A percentile compares a stretch with the other conserved stretches of the same genome.
Conservation (phyloP, 2,329 filamentous ascomycete species). For the Colletotrichum lindemuthianum region DNA sequence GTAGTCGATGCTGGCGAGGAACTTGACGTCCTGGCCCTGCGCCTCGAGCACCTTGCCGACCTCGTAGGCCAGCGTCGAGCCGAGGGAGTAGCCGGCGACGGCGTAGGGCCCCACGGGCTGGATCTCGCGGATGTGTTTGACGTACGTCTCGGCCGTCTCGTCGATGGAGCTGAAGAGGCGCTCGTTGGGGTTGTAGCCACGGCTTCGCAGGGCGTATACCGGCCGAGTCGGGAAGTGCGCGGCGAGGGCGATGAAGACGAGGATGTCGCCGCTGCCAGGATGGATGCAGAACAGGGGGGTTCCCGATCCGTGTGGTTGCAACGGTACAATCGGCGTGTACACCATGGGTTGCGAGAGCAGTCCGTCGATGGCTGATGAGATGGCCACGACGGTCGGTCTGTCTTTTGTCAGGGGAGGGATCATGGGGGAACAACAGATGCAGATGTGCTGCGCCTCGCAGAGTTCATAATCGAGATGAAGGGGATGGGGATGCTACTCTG, state of each 20-base stretch:
- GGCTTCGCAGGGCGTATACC: conserved; percentile 56
- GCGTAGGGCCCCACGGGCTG: conserved; percentile 59
- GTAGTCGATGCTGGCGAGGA: conserved; percentile 53
- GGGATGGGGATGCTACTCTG: background rate
- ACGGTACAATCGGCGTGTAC: conserved; percentile 49
- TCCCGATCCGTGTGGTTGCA: conserved; percentile 44
- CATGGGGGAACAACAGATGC: background rate
- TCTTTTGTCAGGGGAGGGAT: background rate
- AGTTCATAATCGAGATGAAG: background rate
- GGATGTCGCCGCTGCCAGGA: conserved; percentile 51
- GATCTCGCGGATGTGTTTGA: conserved; percentile 45
- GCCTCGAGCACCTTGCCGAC: conserved; percentile 53
- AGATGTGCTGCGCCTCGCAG: background rate
- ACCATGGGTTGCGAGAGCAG: conserved; percentile 9
- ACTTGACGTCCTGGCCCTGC: conserved; percentile 48
- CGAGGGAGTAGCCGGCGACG: conserved; percentile 57
- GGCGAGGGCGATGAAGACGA: conserved; percentile 50
- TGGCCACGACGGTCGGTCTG: conserved; percentile 23
- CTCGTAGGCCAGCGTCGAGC: conserved; percentile 56
- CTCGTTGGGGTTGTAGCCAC: conserved; percentile 49
- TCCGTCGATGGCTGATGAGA: conserved; percentile 36
- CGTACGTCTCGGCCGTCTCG: conserved; percentile 51
- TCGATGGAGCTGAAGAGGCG: conserved; percentile 45
- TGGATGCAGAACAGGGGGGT: conserved; percentile 52
- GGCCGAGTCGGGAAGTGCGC: conserved; percentile 52